A percentile compares a stretch with the other conserved stretches of the same genome.
Conservation (phyloP, 768 basidiomycete genomes). For the Leccinum olivaceopallidum region DNA sequence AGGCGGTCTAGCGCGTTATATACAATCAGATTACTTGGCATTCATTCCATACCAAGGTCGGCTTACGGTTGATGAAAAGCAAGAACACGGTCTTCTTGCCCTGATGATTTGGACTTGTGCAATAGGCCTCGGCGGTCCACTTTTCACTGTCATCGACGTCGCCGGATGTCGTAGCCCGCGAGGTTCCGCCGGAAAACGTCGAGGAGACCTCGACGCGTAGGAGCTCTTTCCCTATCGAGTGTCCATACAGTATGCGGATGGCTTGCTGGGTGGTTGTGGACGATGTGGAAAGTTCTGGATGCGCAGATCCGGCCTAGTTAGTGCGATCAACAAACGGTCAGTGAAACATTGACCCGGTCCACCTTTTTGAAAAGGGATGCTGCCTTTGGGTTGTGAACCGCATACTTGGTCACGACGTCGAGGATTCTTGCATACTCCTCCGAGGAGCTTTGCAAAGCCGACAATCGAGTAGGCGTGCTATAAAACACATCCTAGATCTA, state of each 20-base stretch:
- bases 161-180: slow-evolving; percentile 14
- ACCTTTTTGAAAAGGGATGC: slow-evolving; percentile 94
- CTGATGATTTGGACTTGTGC: slow-evolving; percentile 87
- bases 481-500: slow-evolving; percentile 97
- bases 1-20: slow-evolving; percentile 64
- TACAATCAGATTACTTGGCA: neutral
- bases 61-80: slow-evolving; percentile 93
- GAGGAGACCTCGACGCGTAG: slow-evolving; percentile 44
- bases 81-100: slow-evolving; percentile 83
- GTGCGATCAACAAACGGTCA: slow-evolving; percentile 6
- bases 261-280: slow-evolving; percentile 63
- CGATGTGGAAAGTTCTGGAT: slow-evolving; percentile 83
- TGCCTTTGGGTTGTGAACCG: slow-evolving; percentile 87
- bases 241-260: slow-evolving; percentile 81
- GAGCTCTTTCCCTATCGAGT: slow-evolving; percentile 77
- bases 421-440: slow-evolving; percentile 93
- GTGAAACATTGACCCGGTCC: neutral
- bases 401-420: slow-evolving; percentile 90
- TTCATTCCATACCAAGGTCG: neutral
- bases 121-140: slow-evolving; percentile 75
- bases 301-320: slow-evolving; percentile 62
- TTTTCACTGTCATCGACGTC: slow-evolving; percentile 40
- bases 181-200: slow-evolving; percentile 23
- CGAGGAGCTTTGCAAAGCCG: slow-evolving; percentile 78
- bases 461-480: slow-evolving; percentile 85